Conservation (phyloP, 78 protist species). For the Speleostelium caveatum region DNA sequence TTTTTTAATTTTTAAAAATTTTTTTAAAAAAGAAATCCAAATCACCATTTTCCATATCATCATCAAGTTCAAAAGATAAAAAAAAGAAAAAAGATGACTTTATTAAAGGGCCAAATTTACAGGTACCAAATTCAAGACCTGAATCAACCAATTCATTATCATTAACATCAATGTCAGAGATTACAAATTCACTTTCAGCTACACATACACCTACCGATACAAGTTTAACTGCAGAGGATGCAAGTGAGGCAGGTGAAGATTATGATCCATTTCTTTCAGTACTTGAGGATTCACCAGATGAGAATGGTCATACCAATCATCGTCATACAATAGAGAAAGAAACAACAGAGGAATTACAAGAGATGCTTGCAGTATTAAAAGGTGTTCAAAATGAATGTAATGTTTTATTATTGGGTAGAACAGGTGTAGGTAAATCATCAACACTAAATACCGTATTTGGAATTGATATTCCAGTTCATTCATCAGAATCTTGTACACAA, state of each 20-base stretch:
- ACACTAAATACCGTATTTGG: conserved; percentile 74
- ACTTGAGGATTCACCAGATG: conserved; percentile 30
- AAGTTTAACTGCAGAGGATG: conserved; percentile 46
- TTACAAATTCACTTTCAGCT: conserved; percentile 54
- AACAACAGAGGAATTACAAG: conserved; percentile 70
- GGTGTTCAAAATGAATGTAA: conserved; percentile 78
- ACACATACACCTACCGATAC: conserved; percentile 68
- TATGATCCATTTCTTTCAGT: conserved; percentile 75
- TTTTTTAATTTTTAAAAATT: too few species aligned
- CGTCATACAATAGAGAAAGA: conserved; percentile 34
- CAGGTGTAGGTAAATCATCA: conserved; percentile 79
- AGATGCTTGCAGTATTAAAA: conserved; percentile 67
- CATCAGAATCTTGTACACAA: conserved; percentile 65
- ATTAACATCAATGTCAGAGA: conserved; percentile 60
- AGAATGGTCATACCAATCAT: neutral
- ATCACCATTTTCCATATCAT: conserved; percentile 8
- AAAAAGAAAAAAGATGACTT: neutral
- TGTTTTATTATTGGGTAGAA: conserved; percentile 63
- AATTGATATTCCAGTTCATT: conserved; percentile 74
- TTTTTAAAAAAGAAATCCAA: neutral
- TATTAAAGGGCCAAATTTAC: neutral
- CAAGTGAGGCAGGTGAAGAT: conserved; percentile 62
- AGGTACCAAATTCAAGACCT: conserved; percentile 8
- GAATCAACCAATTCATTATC: conserved; percentile 33
- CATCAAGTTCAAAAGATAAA: neutral